Conservation (phyloP, 768 basidiomycete species). For the Naganishia friedmannii region DNA sequence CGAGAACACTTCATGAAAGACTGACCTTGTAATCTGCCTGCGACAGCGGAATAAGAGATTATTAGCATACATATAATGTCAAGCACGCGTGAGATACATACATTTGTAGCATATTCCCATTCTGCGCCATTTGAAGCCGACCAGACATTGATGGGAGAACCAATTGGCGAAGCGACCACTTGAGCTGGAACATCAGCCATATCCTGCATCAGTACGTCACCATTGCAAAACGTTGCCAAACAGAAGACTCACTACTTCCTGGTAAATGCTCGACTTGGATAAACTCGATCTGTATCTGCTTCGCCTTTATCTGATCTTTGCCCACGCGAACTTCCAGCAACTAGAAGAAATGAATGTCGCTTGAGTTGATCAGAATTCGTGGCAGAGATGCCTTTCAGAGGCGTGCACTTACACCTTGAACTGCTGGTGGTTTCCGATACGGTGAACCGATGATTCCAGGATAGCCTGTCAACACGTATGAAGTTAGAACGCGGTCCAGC, state of each 20-base stretch:
- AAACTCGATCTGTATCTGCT: conserved; percentile 87
- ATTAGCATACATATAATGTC: background rate
- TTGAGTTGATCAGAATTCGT: background rate
- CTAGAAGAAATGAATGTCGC: background rate
- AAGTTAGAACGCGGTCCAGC: background rate
- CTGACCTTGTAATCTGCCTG: conserved; percentile 30
- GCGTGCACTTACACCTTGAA: conserved; percentile 39
- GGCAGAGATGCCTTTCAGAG: background rate
- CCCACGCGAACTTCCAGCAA: conserved; percentile 74
- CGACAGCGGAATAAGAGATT: conserved; percentile 11
- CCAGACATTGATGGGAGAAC: conserved; percentile 79
- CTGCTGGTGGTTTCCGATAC: conserved; percentile 40
- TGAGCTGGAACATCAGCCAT: conserved; percentile 11
- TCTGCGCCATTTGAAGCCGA: conserved; percentile 64
- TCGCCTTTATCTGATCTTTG: conserved; percentile 70
- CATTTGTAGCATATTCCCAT: conserved; percentile 66
- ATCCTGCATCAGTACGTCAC: background rate
- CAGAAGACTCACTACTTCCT: conserved; percentile 60
- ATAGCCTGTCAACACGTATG: conserved; percentile 25
- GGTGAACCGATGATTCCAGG: conserved; percentile 46
- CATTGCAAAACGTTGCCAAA: background rate
- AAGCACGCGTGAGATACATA: conserved; percentile 50
- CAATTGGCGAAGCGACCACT: conserved; percentile 35
- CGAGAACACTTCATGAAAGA: background rate
- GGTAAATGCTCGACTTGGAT: conserved; percentile 74